Evolutionary conservation across 2,329 filamentous ascomycete species (phyloP), one percentile per base, ranked within the genome.

Genomic region (Trichoderma arundinaceum): DNA sequence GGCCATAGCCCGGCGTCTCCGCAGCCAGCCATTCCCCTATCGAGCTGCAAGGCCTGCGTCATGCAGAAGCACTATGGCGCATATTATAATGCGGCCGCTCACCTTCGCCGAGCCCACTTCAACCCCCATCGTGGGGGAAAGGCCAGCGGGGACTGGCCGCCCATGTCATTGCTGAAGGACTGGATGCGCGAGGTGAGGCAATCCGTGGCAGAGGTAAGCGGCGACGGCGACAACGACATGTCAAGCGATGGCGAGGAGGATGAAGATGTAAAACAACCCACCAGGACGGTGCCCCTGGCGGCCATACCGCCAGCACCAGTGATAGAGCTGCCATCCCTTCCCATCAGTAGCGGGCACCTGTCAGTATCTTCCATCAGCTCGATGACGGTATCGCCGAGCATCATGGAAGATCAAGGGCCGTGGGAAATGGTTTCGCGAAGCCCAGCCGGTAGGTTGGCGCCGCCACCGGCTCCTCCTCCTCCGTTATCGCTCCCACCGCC

Each of bases 181-280:
- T 86, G 85, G 85, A 87, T 87, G 84, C 80, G 81, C 51, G 85
- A 88, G 71, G 83, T 87, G 35, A 80, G 83, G 17, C 83, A 85
- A 65, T 80, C 81, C 7, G 80, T 85, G 52, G 77, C 76, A n/a
- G 77, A 80, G 38, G 80, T 80, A 41, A 75, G 82, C 41, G 75
- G 62, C 2, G 69, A 71, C 32, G 65, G 49, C 7, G 64, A 64
- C 41, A 61, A 65, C 19, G 65, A 76, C 22, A 82, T 79, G 1
- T 77, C 75, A 19, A 85, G 84, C 10, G 84, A 82, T 8, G 82
- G 80, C n/a, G 84, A 86, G 19, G 83, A 84, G 13, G 80, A 80
- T 15, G 76, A 78, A 28, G 80, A 80, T 10, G 74, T 75, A 44
- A 77, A 56, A 35, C 53, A 57, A 15, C 48, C 53, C 9, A 54